Evolutionary conservation across 768 basidiomycete species (phyloP), one percentile per base, ranked within the genome.

Genomic region (Pleurotus salmoneostramineus): DNA sequence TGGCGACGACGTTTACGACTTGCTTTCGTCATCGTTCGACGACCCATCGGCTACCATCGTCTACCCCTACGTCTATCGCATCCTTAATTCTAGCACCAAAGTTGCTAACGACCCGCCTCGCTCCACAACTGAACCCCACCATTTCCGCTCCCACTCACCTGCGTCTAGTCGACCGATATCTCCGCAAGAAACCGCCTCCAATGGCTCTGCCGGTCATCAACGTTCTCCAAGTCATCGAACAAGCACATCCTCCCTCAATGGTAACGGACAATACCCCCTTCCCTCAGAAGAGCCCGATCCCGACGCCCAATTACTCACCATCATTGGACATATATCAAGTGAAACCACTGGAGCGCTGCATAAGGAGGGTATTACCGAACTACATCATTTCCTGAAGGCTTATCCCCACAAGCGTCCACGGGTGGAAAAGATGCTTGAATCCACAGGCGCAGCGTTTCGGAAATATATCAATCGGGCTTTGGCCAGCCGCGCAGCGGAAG

Each of bases 21-120:
- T 95, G 47, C 82, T 99, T 34, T 90, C 92, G 1, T 83, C 83
- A 43, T 88, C 95, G 7, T 97, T 98, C 65, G 95, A 96, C 63
- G 93, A 95, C 68, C 91, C 94, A n/a, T 95, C 94, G 5, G 93
- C 91, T n/a, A 94, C 93, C 6, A 95, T 95, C 62, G 94, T 96
- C 15, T 96, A 96, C 68, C 93, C 93, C 33, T 97, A 96, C 64
- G 93, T 97, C 44, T 94, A 93, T 69, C 85, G 93, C 35, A 94
- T 95, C 58, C 77, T 95, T 31, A 95, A 95, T 66, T 84, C 91
- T 2, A 79, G 73, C 51, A 71, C 82, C 42, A 73, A 76, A 43
- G 76, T 72, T 12, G 67, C 77, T 15, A 78, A 80, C 27, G 72
- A 68, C 15, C 65, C 71, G 35, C 52, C 61, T 60, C 68, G 77